Evolutionary conservation across 768 basidiomycete species (phyloP), one percentile per base, ranked within the genome.

Genomic region (Tulasnella sp.): DNA sequence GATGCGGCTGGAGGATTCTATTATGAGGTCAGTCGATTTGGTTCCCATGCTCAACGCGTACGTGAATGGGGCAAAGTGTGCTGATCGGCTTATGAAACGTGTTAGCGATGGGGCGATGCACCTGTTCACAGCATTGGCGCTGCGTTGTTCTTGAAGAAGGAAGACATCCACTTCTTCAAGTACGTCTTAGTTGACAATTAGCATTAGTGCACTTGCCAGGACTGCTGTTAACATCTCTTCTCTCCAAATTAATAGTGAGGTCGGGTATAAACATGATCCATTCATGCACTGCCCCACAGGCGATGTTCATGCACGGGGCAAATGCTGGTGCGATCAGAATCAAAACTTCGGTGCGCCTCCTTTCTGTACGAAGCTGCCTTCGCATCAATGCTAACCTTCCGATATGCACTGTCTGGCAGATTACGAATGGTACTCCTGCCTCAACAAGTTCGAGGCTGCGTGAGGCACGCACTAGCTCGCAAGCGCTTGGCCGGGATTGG

Each of bases 151-250:
- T 86, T 90, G 0, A 79, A 78, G 69, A 93, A 88, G 69, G 86
- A 90, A 17, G 87, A 91, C 71, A 83, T 97, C 44, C 89, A 96
- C 70, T 98, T 90, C 75, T 97, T 97, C 77, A 80, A 85, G 64
- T 56, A 48, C 41, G 55, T 56, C 34, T 27, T 10, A 21, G 17
- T 3, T 3, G 30, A n/a, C 13, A 38, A 21, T n/a, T 21, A 10
- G 26, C 21, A 15, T 10, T 2, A 1, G 4, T 24, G 24, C 17
- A 5, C 11, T 50, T 24, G 17, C 49, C 13, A 32, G 23, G 30
- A 54, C 13, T 53, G 9, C 24, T 53, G 24, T 34, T 53, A 32
- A 53, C 29, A 52, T 24, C n/a, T 19, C 29, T n/a, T 23, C 45
- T 19, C 38, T 42, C 15, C 7, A 15, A 5, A 38, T 38, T 38